Percentiles rank a stretch among this genome's conserved stretches.
Conservation (phyloP, 106 monocot genomes). For the Agapanthus africanus region DNA sequence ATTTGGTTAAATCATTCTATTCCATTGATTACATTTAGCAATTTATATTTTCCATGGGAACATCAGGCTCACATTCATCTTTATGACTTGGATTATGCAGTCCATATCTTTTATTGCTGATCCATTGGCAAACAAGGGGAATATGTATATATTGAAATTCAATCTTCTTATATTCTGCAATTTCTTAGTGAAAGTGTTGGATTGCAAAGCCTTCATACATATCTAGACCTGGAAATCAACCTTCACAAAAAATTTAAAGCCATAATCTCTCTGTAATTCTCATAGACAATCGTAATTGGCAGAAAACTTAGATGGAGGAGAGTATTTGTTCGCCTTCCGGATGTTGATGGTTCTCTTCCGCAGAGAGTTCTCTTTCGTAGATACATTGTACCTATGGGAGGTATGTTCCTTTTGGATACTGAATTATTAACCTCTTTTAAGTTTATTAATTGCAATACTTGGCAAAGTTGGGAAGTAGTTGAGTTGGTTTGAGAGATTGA, state of each 20-base stretch:
- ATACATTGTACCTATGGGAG: constrained; percentile 92
- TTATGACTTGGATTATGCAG: neutral
- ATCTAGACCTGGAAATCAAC: neutral
- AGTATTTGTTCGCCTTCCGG: constrained; percentile 85
- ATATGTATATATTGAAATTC: neutral
- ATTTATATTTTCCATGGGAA: neutral
- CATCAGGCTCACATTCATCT: neutral
- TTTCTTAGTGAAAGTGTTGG: neutral
- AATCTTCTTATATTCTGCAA: neutral
- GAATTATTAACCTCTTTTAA: too few species aligned
- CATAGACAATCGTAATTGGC: constrained; percentile 15
- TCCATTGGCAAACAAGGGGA: neutral
- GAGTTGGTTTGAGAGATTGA: too few species aligned
- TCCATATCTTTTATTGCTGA: neutral
- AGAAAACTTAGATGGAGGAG: constrained; percentile 87
- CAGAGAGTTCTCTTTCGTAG: constrained; percentile 88
- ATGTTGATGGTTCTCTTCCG: constrained; percentile 99
- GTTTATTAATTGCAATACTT: too few species aligned
- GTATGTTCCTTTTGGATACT: constrained; percentile 21
- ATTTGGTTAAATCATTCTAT: too few species aligned
- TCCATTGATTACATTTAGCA: neutral
- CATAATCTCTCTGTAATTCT: constrained; percentile 2
- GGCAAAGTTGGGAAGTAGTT: too few species aligned
- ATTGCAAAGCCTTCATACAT: neutral
- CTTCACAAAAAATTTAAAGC: too few species aligned